Conservation (phyloP, 768 basidiomycete genomes). For the Podaxis sp. region DNA sequence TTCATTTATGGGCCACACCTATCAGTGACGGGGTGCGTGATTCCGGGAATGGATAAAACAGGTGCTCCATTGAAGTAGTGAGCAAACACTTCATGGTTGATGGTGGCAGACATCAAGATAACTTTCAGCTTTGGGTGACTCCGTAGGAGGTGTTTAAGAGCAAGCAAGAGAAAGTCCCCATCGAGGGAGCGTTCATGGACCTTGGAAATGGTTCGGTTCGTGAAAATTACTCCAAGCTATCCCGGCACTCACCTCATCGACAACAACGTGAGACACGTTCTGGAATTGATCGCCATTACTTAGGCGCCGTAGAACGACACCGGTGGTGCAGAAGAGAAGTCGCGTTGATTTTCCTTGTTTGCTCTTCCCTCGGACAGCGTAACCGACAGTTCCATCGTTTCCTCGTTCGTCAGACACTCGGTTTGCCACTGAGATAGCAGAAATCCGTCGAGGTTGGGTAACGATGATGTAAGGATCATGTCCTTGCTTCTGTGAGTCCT, state of each 20-base stretch:
- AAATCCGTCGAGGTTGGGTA: constrained; percentile 88
- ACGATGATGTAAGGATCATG: constrained; percentile 68
- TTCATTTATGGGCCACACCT: constrained; percentile 42
- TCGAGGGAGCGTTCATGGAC: constrained; percentile 93
- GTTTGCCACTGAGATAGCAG: constrained; percentile 85
- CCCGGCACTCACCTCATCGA: constrained; percentile 75
- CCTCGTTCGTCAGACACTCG: constrained; percentile 82
- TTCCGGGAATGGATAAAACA: constrained; percentile 80
- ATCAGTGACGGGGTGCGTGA: constrained; percentile 75
- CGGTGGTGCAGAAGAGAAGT: constrained; percentile 89
- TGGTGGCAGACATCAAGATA: constrained; percentile 92
- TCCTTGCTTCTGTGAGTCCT: constrained; percentile 57
- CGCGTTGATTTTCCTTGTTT: constrained; percentile 67
- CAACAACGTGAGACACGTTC: constrained; percentile 79
- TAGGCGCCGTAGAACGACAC: constrained; percentile 82
- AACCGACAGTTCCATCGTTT: constrained; percentile 80
- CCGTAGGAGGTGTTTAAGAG: constrained; percentile 73
- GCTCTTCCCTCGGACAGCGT: constrained; percentile 86
- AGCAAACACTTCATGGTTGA: constrained; percentile 84
- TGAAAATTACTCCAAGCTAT: background rate
- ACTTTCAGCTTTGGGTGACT: constrained; percentile 70
- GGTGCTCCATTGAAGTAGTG: constrained; percentile 84
- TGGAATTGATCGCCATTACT: constrained; percentile 70
- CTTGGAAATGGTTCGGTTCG: constrained; percentile 32
- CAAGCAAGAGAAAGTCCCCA: constrained; percentile 84